Evolutionary conservation across 805 yeast genomes (phyloP).

Genomic region (Yarrowia yakushimensis): DNA sequence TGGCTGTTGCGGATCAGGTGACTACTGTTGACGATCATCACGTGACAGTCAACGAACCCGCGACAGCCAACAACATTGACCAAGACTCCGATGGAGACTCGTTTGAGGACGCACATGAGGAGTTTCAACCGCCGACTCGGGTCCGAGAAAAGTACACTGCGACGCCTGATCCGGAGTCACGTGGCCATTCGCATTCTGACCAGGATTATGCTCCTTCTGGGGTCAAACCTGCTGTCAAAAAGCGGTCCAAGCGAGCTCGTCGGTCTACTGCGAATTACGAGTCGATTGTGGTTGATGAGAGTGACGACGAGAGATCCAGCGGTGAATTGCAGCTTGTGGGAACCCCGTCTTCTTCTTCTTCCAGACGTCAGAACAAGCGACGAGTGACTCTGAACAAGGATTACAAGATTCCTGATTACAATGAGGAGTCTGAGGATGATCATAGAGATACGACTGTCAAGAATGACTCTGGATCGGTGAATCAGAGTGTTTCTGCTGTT

Average conservation of each 20-base stretch:
- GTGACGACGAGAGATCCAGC: neutral
- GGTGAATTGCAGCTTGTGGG: neutral
- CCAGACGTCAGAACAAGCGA: neutral
- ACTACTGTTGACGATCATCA: neutral
- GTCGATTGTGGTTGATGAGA: neutral
- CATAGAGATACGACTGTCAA: no score
- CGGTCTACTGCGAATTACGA: neutral
- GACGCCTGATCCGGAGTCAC: neutral
- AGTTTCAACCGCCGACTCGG: neutral
- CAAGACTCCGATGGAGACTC: neutral
- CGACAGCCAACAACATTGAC: no score
- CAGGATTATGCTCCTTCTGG: neutral
- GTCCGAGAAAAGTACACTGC: neutral
- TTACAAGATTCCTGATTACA: neutral
- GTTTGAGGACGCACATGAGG: slow-evolving; percentile 9
- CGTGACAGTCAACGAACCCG: no score
- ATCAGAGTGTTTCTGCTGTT: no score
- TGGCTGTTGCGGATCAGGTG: no score
- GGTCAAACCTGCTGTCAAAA: neutral
- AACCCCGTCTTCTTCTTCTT: neutral
- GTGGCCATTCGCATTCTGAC: neutral
- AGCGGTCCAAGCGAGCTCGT: neutral
- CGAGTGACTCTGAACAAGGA: slow-evolving; percentile 5
- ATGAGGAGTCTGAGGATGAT: neutral
- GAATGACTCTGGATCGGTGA: no score